Evolutionary conservation across 169 alveolate species (phyloP).

Genomic region (Eimeria necatrix): DNA sequence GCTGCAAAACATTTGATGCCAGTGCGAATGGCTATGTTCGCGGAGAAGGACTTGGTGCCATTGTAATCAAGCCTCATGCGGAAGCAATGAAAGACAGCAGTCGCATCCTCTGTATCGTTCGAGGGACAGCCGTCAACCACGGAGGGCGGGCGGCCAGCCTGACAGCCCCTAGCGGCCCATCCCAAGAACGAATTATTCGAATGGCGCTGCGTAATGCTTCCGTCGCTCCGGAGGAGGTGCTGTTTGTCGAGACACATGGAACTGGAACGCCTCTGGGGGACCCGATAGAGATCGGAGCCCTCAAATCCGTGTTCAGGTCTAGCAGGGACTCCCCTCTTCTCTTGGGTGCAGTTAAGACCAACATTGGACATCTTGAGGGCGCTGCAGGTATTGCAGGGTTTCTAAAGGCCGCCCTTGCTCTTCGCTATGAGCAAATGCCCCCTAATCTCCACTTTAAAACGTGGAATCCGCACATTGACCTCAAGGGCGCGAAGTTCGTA

Average conservation of each 20-base stretch:
- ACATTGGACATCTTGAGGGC: constrained; percentile 91
- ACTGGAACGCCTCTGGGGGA: constrained; percentile 90
- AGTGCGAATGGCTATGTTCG: constrained; percentile 89
- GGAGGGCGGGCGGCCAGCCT: constrained; percentile 88
- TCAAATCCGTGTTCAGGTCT: constrained; percentile 83
- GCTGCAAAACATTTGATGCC: constrained; percentile 89
- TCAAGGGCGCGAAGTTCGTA: constrained; percentile 84
- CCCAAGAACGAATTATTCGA: constrained; percentile 87
- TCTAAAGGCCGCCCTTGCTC: constrained; percentile 85
- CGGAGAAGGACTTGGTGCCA: constrained; percentile 88
- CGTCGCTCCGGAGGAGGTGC: constrained; percentile 82
- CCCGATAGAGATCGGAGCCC: constrained; percentile 88
- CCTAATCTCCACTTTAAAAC: constrained; percentile 88
- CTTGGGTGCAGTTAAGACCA: constrained; percentile 90
- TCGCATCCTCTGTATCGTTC: constrained; percentile 82
- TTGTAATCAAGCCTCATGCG: constrained; percentile 82
- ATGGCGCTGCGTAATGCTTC: constrained; percentile 85
- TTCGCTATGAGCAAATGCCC: constrained; percentile 85
- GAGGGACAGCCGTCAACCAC: constrained; percentile 88
- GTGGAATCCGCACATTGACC: constrained; percentile 89
- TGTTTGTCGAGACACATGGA: constrained; percentile 88
- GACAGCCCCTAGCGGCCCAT: constrained; percentile 89
- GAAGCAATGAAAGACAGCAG: constrained; percentile 81
- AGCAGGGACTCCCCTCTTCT: constrained; percentile 86
- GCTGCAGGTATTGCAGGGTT: constrained; percentile 90